phyloP scores from a whole-genome alignment of 1,139 yeast genomes.

The Yamadazyma taylorii region DNA sequence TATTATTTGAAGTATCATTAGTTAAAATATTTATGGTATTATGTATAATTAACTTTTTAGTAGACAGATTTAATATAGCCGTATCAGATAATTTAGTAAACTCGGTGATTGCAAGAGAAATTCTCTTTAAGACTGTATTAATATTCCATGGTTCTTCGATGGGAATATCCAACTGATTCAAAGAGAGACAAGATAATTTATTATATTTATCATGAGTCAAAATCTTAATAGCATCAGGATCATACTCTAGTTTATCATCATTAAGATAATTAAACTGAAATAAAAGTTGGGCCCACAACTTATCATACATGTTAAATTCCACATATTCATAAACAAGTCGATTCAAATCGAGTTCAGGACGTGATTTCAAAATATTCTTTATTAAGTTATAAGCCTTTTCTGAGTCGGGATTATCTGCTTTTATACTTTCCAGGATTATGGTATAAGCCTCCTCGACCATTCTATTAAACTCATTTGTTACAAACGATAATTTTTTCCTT shows the following conservation, averaged over 20 bases:
- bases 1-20: slow-evolving; percentile 12
- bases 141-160: slow-evolving; percentile 38
- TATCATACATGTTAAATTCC: slow-evolving; percentile 65
- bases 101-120: slow-evolving; percentile 53
- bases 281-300: slow-evolving; percentile 55
- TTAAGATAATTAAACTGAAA: slow-evolving; percentile 37
- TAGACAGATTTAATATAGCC: slow-evolving; percentile 48
- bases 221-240: slow-evolving; percentile 30
- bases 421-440: slow-evolving; percentile 44
- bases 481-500: slow-evolving; percentile 26
- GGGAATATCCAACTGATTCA: slow-evolving; percentile 72
- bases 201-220: slow-evolving; percentile 38
- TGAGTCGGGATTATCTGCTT: slow-evolving; percentile 35
- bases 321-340: slow-evolving; percentile 66
- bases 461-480: slow-evolving; percentile 32
- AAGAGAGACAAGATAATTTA: slow-evolving; percentile 52
- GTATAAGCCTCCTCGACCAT: slow-evolving; percentile 39
- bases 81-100: slow-evolving; percentile 51
- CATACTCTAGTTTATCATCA: slow-evolving; percentile 28
- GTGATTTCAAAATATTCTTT: slow-evolving; percentile 28
- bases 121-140: slow-evolving; percentile 47
- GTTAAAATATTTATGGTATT: slow-evolving; percentile 57
- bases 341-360: slow-evolving; percentile 53
- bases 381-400: slow-evolving; percentile 36
- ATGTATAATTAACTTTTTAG: slow-evolving; percentile 54